A percentile compares a stretch with the other conserved stretches of the same genome.
These are phyloP conservation scores for Berkeleyomyces basicola DNA, from an alignment of 2,329 filamentous ascomycete genomes.

Conservation along the genomic window DNA sequence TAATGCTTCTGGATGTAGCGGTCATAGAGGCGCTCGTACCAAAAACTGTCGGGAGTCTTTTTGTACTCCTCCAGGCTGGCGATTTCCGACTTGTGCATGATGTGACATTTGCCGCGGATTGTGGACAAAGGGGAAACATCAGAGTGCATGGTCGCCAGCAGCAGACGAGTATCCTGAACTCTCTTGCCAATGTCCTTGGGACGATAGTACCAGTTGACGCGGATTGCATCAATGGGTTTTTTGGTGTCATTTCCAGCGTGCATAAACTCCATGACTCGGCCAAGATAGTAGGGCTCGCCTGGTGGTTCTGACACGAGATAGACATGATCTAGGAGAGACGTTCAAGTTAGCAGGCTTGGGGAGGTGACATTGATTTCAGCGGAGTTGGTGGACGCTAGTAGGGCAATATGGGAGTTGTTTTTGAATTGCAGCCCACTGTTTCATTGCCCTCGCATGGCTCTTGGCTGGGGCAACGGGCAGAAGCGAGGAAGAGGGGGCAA, in stretches of 20 bases:
- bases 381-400: too few relatives aligned
- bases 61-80: slow-evolving; percentile 67
- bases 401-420: not conserved
- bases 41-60: slow-evolving; percentile 74
- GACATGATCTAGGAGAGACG: slow-evolving; percentile 44
- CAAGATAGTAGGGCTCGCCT: slow-evolving; percentile 93
- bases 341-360: not conserved
- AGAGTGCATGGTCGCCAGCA: slow-evolving; percentile 97
- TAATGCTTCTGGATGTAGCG: slow-evolving; percentile 97
- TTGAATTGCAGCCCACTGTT: not conserved
- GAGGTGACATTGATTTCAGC: too few relatives aligned
- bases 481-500: not conserved
- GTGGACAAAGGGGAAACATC: slow-evolving; percentile 87
- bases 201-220: slow-evolving; percentile 97
- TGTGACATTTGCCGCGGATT: slow-evolving; percentile 81
- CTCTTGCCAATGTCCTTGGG: slow-evolving; percentile 91
- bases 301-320: slow-evolving; percentile 96
- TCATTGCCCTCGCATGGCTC: not conserved
- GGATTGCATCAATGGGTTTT: slow-evolving; percentile 65
- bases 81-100: slow-evolving; percentile 78
- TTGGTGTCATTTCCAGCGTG: slow-evolving; percentile 59
- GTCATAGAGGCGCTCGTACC: slow-evolving; percentile 95
- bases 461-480: not conserved
- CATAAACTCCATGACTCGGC: slow-evolving; percentile 95
- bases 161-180: slow-evolving; percentile 72